Evolutionary conservation across 2,329 filamentous ascomycete genomes (phyloP), one percentile per base, ranked within the genome.

Genomic region (Lizonia empirigonia): DNA sequence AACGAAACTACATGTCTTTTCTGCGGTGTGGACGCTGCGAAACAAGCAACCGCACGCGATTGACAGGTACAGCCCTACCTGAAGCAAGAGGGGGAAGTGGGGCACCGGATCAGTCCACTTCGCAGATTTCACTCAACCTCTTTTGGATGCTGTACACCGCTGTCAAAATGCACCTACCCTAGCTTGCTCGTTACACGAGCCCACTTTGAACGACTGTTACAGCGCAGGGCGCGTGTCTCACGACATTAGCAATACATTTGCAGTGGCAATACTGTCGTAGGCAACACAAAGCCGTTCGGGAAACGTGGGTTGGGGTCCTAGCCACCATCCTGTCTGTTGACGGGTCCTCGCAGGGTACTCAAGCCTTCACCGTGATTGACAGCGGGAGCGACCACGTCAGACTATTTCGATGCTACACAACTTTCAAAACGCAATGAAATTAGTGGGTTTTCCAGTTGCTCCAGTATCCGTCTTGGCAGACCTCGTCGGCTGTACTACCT

Each of bases 131-230:
- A 65, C 41, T 58, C 41, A 41, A 44, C 38, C 38, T 50, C 50
- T 52, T 45, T 56, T 50, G 36, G 46, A 53, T 26, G 47, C 50
- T 65, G 60, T 59, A 57, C 53, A 46, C 55, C 48, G 55, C 55
- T 65, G 59, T 64, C 63, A 65, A 63, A 58, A 68, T 68, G 63
- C 68, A 68, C 45, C 56, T 59, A 63, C 55, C 59, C 65, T 59
- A 60, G 59, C 29, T 30, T 51, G 44, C 55, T 59, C 26, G 67
- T 68, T 20, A 56, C 59, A 70, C 68, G 57, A 41, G 59, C 58
- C 65, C 59, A 63, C 59, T 57, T 58, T 47, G 30, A 56, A 48
- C 62, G 54, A 69, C 62, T 62, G 65, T 69, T 68, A 62, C 68
- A 69, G 62, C 55, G 56, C 69, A 69, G 60, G 52, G 60, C 63